Percentiles rank a stretch among this genome's conserved stretches.
phyloP scores from a whole-genome alignment of 140 eudicot species.

The Ambrosia hybrid region DNA sequence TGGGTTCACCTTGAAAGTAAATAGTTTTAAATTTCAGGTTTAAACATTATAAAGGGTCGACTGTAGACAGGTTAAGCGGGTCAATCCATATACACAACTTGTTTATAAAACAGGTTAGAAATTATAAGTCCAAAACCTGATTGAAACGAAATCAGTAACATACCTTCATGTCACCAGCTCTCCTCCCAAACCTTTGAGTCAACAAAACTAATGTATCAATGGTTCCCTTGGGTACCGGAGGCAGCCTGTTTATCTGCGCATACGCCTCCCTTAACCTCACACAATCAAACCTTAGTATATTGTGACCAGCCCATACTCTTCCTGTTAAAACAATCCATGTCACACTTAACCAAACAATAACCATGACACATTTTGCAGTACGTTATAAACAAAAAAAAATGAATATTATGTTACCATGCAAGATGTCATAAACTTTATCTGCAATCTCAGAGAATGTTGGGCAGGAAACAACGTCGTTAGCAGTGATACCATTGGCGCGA shows the following conservation, averaged over 20 bases:
- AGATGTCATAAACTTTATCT: slow-evolving; percentile 62
- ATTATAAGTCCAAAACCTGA: neutral
- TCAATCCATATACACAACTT: neutral
- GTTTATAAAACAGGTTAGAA: neutral
- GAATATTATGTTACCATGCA: slow-evolving; percentile 48
- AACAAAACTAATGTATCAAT: slow-evolving; percentile 74
- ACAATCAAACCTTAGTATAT: slow-evolving; percentile 88
- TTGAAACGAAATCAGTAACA: too few relatives aligned
- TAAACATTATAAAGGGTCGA: too few relatives aligned
- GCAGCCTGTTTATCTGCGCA: slow-evolving; percentile 61
- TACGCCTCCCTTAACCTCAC: slow-evolving; percentile 73
- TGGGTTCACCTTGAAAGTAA: neutral
- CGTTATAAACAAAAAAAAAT: neutral
- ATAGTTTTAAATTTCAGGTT: too few relatives aligned
- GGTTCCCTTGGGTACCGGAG: slow-evolving; percentile 78
- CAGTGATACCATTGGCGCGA: slow-evolving; percentile 61
- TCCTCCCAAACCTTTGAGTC: slow-evolving; percentile 70
- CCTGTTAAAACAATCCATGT: slow-evolving; percentile 40
- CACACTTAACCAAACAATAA: neutral
- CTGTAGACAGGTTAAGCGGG: neutral
- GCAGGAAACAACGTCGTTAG: slow-evolving; percentile 48
- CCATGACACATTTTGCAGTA: neutral
- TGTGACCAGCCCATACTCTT: slow-evolving; percentile 97
- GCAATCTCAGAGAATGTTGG: slow-evolving; percentile 75
- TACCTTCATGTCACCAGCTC: slow-evolving; percentile 98